A percentile compares a stretch with the other conserved stretches of the same genome.
phyloP scores from a whole-genome alignment of 1,284 basidiomycete genomes.

The Volvariella volvacea region DNA sequence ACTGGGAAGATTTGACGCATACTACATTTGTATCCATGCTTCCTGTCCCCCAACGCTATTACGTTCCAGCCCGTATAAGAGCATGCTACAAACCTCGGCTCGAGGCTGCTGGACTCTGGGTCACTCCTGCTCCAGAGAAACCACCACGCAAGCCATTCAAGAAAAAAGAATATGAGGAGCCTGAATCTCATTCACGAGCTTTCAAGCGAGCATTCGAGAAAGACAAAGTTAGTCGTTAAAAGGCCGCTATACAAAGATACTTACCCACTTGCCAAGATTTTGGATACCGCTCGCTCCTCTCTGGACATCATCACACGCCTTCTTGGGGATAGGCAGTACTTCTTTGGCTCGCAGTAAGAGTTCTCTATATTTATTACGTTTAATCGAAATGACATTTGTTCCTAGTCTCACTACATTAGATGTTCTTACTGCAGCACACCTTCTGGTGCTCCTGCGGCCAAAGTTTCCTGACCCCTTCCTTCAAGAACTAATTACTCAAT shows the following conservation, averaged over 20 bases:
- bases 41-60: slow-evolving; percentile 65
- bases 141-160: slow-evolving; percentile 33
- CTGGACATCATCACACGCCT: slow-evolving; percentile 55
- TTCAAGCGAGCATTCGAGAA: slow-evolving; percentile 51
- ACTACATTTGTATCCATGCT: slow-evolving; percentile 50
- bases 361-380: not conserved
- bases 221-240: slow-evolving; percentile 46
- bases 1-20: slow-evolving; percentile 53
- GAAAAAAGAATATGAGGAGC: slow-evolving; percentile 26
- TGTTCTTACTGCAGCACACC: slow-evolving; percentile 57
- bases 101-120: slow-evolving; percentile 60
- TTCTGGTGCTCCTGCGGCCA: slow-evolving; percentile 51
- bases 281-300: slow-evolving; percentile 49
- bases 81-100: slow-evolving; percentile 48
- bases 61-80: slow-evolving; percentile 59
- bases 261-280: slow-evolving; percentile 31
- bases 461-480: slow-evolving; percentile 58
- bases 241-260: not conserved
- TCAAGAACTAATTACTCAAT: slow-evolving; percentile 42
- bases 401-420: slow-evolving; percentile 57
- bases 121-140: slow-evolving; percentile 34
- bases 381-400: slow-evolving; percentile 1
- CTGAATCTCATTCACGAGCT: slow-evolving; percentile 26
- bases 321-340: slow-evolving; percentile 43
- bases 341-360: slow-evolving; percentile 41